phyloP scores from a whole-genome alignment of 306 rosid genomes.

The Vicia faba region DNA sequence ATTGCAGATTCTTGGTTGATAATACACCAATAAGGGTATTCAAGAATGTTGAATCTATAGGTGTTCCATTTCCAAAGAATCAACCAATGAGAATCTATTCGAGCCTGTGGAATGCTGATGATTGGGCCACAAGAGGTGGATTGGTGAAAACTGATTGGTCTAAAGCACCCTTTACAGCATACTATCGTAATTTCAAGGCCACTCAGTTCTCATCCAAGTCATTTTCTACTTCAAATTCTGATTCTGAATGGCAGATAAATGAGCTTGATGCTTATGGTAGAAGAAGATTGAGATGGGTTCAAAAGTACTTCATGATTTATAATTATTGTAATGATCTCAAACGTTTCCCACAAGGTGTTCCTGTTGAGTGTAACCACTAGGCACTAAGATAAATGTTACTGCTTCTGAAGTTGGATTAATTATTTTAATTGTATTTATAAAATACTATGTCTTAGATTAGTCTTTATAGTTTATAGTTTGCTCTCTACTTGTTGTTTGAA shows the following conservation, averaged over 20 bases:
- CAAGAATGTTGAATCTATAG: conserved; percentile 59
- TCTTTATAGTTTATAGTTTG: conserved; percentile 10
- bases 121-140: conserved; percentile 87
- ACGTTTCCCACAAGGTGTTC: conserved; percentile 58
- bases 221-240: conserved; percentile 29
- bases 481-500: neutral
- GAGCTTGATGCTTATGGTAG: conserved; percentile 49
- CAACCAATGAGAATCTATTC: conserved; percentile 71
- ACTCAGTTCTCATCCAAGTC: conserved; percentile 40
- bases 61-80: conserved; percentile 62
- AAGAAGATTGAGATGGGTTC: conserved; percentile 59
- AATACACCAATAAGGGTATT: conserved; percentile 70
- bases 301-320: conserved; percentile 51
- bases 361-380: conserved; percentile 41
- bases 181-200: conserved; percentile 51
- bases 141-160: conserved; percentile 73
- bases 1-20: conserved; percentile 57
- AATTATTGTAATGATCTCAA: conserved; percentile 51
- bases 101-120: conserved; percentile 77
- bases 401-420: conserved; percentile 2
- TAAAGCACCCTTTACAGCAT: conserved; percentile 68
- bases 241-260: conserved; percentile 28
- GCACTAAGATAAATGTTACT: neutral
- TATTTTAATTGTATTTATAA: conserved; percentile 29
- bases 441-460: conserved; percentile 33